These are phyloP conservation scores for Talaromyces sp. DNA, from an alignment of 2,329 filamentous ascomycete species.

Conservation along the genomic window DNA sequence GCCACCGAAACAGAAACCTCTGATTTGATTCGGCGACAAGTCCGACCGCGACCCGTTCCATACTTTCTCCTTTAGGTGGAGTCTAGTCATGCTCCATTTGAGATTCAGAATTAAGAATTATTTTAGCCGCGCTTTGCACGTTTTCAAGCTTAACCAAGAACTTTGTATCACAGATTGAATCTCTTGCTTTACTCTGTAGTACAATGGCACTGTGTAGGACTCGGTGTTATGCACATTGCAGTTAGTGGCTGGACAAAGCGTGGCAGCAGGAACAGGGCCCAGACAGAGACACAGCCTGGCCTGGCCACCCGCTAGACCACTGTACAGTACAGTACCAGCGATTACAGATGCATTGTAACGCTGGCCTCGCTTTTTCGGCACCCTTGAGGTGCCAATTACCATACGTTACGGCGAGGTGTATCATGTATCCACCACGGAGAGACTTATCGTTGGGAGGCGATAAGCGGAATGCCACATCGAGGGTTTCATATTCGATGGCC, in stretches of 20 bases:
- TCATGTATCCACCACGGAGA: not conserved
- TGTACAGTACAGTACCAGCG: not conserved
- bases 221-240: not conserved
- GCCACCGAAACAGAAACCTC: not conserved
- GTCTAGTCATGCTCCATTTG: not conserved
- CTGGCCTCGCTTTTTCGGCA: too few species aligned
- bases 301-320: not conserved
- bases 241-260: not conserved
- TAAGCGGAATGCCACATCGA: not conserved
- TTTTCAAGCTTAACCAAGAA: not conserved
- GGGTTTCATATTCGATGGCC: not conserved
- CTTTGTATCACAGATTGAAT: not conserved
- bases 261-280: not conserved
- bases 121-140: not conserved
- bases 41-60: constrained; percentile 1
- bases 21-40: not conserved
- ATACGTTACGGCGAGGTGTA: not conserved
- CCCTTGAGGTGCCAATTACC: not conserved
- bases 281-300: not conserved
- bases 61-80: not conserved
- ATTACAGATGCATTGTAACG: not conserved
- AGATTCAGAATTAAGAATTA: not conserved
- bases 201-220: not conserved
- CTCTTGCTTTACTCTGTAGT: not conserved
- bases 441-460: not conserved